These are phyloP conservation scores for Coniochaeta sp. DNA, from an alignment of 2,329 filamentous ascomycete genomes.

Conservation along the genomic window DNA sequence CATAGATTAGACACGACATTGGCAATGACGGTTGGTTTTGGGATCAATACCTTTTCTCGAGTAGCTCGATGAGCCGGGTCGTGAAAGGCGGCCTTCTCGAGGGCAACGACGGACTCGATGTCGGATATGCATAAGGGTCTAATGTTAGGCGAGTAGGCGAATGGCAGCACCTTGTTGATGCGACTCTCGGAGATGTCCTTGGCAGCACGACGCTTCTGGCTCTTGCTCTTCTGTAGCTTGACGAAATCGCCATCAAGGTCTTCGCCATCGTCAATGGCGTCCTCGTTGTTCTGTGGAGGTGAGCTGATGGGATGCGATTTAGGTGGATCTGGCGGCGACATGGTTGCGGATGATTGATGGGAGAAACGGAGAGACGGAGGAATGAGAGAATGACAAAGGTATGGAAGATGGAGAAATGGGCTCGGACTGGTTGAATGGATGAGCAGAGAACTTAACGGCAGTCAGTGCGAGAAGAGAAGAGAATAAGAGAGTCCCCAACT, in stretches of 20 bases:
- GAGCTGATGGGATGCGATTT: neutral
- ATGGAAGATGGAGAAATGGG: neutral
- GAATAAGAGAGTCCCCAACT: neutral
- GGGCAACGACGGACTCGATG: constrained; percentile 48
- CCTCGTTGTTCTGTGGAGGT: constrained; percentile 4
- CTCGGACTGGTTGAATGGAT: neutral
- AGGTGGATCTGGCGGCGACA: constrained; percentile 6
- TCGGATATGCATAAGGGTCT: constrained; percentile 64
- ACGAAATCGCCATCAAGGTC: constrained; percentile 24
- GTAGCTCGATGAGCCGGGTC: constrained; percentile 42
- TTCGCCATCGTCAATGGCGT: constrained; percentile 20
- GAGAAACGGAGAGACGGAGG: neutral
- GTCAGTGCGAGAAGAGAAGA: neutral
- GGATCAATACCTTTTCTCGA: constrained; percentile 41
- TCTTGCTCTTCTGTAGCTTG: constrained; percentile 29
- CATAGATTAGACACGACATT: neutral
- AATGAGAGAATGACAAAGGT: neutral
- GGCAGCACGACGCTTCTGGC: constrained; percentile 29
- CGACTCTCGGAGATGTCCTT: constrained; percentile 24
- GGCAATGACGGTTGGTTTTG: neutral
- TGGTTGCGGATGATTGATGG: constrained; percentile 1
- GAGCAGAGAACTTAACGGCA: neutral
- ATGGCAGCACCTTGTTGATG: constrained; percentile 39
- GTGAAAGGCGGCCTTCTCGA: constrained; percentile 49
- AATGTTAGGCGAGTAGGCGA: constrained; percentile 65